Conservation (phyloP, 352 stramenopile genomes). For the Phytophthora idaei region DNA sequence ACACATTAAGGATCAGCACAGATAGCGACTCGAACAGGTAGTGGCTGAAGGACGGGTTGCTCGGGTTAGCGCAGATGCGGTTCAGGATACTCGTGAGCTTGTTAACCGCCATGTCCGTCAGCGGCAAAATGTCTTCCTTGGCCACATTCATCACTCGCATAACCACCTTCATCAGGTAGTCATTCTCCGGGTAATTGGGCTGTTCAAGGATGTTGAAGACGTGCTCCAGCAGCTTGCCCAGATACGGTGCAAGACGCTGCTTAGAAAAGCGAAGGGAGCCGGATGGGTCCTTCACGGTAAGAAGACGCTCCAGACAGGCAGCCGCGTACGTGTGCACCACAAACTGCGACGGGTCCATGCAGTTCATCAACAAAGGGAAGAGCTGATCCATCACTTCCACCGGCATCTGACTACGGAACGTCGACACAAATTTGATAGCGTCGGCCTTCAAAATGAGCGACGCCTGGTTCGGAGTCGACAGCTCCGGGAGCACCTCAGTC, state of each 20-base stretch:
- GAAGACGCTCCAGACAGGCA: conserved; percentile 94
- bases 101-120: conserved; percentile 94
- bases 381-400: conserved; percentile 93
- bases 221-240: conserved; percentile 93
- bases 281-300: conserved; percentile 93
- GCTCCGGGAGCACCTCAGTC: conserved; percentile 92
- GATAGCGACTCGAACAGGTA: conserved; percentile 99
- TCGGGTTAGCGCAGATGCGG: conserved; percentile 97
- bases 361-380: conserved; percentile 92
- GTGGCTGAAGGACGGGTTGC: conserved; percentile 99
- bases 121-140: conserved; percentile 92
- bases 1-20: conserved; percentile 94
- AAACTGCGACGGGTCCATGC: conserved; percentile 83
- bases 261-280: conserved; percentile 78
- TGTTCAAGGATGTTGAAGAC: conserved; percentile 97
- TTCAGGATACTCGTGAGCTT: conserved; percentile 95
- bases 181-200: conserved; percentile 95
- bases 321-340: conserved; percentile 99
- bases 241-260: conserved; percentile 88
- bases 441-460: conserved; percentile 96
- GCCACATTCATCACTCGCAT: conserved; percentile 95
- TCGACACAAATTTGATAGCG: conserved; percentile 98
- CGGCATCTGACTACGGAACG: conserved; percentile 97
- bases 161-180: conserved; percentile 99
- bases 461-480: conserved; percentile 84